phyloP scores from a whole-genome alignment of 2,329 filamentous ascomycete genomes.

The Calonectria montana region DNA sequence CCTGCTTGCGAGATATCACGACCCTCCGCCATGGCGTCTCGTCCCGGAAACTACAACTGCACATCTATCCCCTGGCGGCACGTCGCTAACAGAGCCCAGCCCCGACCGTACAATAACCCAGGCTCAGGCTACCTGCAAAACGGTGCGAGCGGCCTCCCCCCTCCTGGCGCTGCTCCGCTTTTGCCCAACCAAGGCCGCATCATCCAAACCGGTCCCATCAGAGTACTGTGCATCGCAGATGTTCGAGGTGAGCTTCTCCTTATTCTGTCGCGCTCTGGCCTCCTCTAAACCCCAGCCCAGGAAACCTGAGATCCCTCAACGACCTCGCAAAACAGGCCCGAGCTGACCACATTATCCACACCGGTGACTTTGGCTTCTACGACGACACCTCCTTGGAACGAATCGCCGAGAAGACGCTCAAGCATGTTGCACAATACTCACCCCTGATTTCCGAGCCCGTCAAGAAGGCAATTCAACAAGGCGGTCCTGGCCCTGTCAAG shows the following conservation, averaged over 20 bases:
- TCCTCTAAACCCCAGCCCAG: conserved; percentile 59
- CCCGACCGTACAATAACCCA: conserved; percentile 60
- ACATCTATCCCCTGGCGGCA: conserved; percentile 17
- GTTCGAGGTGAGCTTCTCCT: conserved; percentile 68
- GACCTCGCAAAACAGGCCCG: conserved; percentile 94
- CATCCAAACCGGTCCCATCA: conserved; percentile 72
- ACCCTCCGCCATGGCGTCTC: conserved; percentile 18
- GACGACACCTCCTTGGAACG: conserved; percentile 95
- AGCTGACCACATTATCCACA: conserved; percentile 98
- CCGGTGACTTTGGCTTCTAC: conserved; percentile 99
- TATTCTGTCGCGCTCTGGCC: not conserved
- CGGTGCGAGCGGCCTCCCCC: conserved; percentile 65
- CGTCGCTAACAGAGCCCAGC: conserved; percentile 46
- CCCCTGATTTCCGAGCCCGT: conserved; percentile 86
- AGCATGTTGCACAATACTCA: conserved; percentile 98
- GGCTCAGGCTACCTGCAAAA: conserved; percentile 73
- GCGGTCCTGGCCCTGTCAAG: conserved; percentile 83
- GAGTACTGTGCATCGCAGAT: conserved; percentile 78
- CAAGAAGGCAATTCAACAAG: conserved; percentile 74
- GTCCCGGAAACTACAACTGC: not conserved
- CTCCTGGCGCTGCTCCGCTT: conserved; percentile 71
- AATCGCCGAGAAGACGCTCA: conserved; percentile 98
- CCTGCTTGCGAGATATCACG: conserved; percentile 10
- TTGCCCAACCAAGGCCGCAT: conserved; percentile 76
- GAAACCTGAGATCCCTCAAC: conserved; percentile 94